A percentile compares a stretch with the other conserved stretches of the same genome.
Conservation (phyloP, 495 filamentous ascomycete genomes). For the Tetracladium setigerum region DNA sequence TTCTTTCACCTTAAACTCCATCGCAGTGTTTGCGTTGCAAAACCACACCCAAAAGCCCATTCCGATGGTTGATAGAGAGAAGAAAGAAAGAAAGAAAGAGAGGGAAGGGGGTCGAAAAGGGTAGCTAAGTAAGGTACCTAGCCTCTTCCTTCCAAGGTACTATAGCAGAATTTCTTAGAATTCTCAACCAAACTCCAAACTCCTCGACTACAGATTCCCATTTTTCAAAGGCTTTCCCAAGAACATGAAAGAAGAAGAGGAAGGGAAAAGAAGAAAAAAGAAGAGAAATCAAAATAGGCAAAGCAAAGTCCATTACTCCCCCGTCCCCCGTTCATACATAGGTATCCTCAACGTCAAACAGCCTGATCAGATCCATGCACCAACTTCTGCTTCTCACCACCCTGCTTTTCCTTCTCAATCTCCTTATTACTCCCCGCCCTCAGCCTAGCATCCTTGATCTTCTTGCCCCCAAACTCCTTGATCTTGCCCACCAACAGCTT, state of each 20-base stretch:
- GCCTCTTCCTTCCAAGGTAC: no score
- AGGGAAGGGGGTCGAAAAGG: no score
- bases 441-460: constrained; percentile 36
- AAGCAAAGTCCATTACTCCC: not conserved
- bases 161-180: no score
- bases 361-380: constrained; percentile 2
- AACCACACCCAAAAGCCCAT: no score
- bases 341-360: not conserved
- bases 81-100: no score
- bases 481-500: constrained; percentile 66
- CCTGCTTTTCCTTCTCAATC: not conserved
- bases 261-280: not conserved
- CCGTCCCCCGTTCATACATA: not conserved
- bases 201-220: no score
- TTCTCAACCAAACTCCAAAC: no score
- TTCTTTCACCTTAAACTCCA: no score
- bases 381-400: constrained; percentile 1
- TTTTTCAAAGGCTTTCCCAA: not conserved
- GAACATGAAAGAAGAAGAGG: not conserved
- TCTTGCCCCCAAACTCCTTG: constrained; percentile 62
- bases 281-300: not conserved
- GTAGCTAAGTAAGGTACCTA: no score
- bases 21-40: no score
- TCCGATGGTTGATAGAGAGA: no score
- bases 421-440: constrained; percentile 4